Percentiles rank a stretch among this genome's conserved stretches.
phyloP scores from a whole-genome alignment of 2,329 filamentous ascomycete species.

The Cercospora zeina region DNA sequence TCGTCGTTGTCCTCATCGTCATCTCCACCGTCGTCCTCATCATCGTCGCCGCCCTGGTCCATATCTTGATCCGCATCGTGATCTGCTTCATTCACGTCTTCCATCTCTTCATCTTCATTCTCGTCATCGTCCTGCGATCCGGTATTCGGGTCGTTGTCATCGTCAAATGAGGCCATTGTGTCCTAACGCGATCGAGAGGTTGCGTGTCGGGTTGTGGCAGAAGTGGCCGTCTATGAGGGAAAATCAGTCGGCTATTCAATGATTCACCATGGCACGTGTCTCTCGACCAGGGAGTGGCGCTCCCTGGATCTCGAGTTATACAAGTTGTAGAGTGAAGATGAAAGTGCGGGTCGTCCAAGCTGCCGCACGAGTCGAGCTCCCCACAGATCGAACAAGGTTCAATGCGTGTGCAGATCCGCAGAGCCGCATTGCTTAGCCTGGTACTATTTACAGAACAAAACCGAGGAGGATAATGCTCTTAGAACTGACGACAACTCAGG shows the following conservation, averaged over 20 bases:
- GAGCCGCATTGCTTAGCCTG: slow-evolving; percentile 9
- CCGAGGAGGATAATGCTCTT: background rate
- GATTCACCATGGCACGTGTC: background rate
- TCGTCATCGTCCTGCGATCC: slow-evolving; percentile 48
- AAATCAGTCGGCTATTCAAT: background rate
- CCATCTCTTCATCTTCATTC: slow-evolving; percentile 50
- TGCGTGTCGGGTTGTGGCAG: background rate
- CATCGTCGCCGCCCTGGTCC: slow-evolving; percentile 43
- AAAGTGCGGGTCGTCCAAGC: background rate
- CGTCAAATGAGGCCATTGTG: slow-evolving; percentile 48
- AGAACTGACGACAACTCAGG: too few relatives aligned
- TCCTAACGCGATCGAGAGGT: background rate
- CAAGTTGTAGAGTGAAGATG: background rate
- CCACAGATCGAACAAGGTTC: slow-evolving; percentile 5
- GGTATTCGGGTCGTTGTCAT: slow-evolving; percentile 44
- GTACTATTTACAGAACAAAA: background rate
- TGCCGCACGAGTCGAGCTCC: background rate
- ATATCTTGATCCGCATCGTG: slow-evolving; percentile 43
- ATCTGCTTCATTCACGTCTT: slow-evolving; percentile 45
- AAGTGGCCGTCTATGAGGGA: background rate
- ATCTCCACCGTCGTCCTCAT: slow-evolving; percentile 45
- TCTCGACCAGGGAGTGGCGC: background rate
- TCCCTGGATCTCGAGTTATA: background rate
- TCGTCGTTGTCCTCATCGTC: slow-evolving; percentile 43
- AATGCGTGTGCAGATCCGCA: slow-evolving; percentile 7